A percentile compares a stretch with the other conserved stretches of the same genome.
These are phyloP conservation scores for Phaffomyces antillensis DNA, from an alignment of 805 yeast genomes.

Conservation along the genomic window DNA sequence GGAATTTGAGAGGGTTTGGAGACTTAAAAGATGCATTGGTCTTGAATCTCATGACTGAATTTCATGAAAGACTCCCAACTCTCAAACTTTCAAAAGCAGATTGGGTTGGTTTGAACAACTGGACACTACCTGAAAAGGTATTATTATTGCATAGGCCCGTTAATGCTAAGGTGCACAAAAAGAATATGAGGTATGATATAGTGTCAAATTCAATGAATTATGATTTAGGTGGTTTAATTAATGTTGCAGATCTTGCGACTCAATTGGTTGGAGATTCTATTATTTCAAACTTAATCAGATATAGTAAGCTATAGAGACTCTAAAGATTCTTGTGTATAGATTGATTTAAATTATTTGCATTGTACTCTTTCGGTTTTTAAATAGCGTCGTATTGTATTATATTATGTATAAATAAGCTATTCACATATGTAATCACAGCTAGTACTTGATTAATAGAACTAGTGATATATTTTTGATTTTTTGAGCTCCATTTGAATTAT, in stretches of 20 bases:
- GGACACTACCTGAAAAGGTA: slow-evolving; percentile 2
- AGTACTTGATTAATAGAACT: too few species aligned
- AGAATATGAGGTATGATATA: not conserved
- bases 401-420: too few species aligned
- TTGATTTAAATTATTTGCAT: too few species aligned
- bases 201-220: slow-evolving; percentile 1
- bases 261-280: not conserved
- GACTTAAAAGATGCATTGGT: not conserved
- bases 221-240: slow-evolving; percentile 1
- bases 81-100: not conserved
- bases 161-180: not conserved
- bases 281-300: not conserved
- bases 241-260: not conserved
- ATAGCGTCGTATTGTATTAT: too few species aligned
- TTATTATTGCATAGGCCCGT: not conserved
- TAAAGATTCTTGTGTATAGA: not conserved
- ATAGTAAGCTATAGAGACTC: not conserved
- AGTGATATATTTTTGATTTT: too few species aligned
- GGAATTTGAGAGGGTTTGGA: too few species aligned
- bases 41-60: not conserved
- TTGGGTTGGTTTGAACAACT: slow-evolving; percentile 5
- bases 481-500: too few species aligned
- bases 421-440: too few species aligned
- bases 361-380: too few species aligned
- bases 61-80: not conserved